These are phyloP conservation scores for Pestalotiopsis fici DNA, from an alignment of 2,329 filamentous ascomycete species.

Conservation along the genomic window DNA sequence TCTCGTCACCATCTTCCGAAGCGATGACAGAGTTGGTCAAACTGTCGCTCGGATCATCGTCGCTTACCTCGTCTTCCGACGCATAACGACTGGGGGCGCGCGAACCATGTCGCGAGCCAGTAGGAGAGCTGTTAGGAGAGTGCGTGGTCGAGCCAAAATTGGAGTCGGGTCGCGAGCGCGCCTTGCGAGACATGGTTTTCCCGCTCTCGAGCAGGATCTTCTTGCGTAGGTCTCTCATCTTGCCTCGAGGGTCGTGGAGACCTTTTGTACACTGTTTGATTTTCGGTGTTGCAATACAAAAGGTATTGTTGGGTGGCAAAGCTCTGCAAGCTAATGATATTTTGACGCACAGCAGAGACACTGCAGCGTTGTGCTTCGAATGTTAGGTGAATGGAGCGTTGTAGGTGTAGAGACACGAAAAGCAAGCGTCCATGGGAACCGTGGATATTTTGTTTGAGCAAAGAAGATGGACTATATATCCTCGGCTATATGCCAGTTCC, in stretches of 20 bases:
- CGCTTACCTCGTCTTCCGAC: constrained; percentile 65
- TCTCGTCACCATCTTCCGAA: constrained; percentile 67
- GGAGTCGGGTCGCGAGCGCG: constrained; percentile 56
- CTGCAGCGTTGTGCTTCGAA: background rate
- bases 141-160: constrained; percentile 58
- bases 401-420: background rate
- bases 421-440: background rate
- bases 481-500: background rate
- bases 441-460: background rate
- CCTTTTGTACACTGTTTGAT: background rate
- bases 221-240: constrained; percentile 66
- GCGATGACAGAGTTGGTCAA: constrained; percentile 49
- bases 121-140: constrained; percentile 58
- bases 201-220: constrained; percentile 69
- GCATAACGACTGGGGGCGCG: constrained; percentile 61
- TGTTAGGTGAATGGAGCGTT: constrained; percentile 7
- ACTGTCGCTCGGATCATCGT: constrained; percentile 53
- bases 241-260: constrained; percentile 4
- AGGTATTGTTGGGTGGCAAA: background rate
- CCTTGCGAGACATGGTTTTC: constrained; percentile 73
- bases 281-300: background rate
- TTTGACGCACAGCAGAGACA: background rate
- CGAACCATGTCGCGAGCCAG: constrained; percentile 60
- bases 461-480: background rate
- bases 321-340: background rate